These are phyloP conservation scores for Arachis stenosperma DNA, from an alignment of 306 rosid species.

Conservation along the genomic window DNA sequence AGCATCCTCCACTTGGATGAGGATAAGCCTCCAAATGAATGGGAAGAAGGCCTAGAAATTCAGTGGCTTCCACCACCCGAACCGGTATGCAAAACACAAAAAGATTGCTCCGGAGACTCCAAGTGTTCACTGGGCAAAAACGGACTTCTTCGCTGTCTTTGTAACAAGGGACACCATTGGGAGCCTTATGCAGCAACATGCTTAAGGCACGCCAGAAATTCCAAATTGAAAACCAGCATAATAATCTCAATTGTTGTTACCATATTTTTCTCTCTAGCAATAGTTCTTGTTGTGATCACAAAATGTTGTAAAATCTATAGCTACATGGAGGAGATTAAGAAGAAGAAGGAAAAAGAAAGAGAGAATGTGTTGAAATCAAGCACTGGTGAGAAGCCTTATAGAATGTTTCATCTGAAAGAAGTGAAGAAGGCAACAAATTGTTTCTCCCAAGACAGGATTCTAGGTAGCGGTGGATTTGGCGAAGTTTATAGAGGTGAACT, in stretches of 20 bases:
- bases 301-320: slow-evolving; percentile 46
- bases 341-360: slow-evolving; percentile 57
- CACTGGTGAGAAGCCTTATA: slow-evolving; percentile 59
- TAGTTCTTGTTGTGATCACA: slow-evolving; percentile 45
- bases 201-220: slow-evolving; percentile 49
- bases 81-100: slow-evolving; percentile 68
- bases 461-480: slow-evolving; percentile 93
- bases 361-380: slow-evolving; percentile 59
- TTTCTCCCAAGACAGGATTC: slow-evolving; percentile 61
- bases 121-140: slow-evolving; percentile 49
- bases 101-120: slow-evolving; percentile 65
- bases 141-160: slow-evolving; percentile 58
- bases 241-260: slow-evolving; percentile 51
- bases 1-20: slow-evolving; percentile 74
- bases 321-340: slow-evolving; percentile 15
- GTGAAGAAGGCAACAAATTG: slow-evolving; percentile 80
- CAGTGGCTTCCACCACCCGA: slow-evolving; percentile 84
- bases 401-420: slow-evolving; percentile 74
- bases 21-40: slow-evolving; percentile 59
- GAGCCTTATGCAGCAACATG: slow-evolving; percentile 63
- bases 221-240: slow-evolving; percentile 48
- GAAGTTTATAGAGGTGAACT: slow-evolving; percentile 91
- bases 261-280: slow-evolving; percentile 54
- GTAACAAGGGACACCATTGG: slow-evolving; percentile 67
- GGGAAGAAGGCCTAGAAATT: slow-evolving; percentile 94